phyloP scores from a whole-genome alignment of 208 protist species.

The Hexamita inflata region DNA sequence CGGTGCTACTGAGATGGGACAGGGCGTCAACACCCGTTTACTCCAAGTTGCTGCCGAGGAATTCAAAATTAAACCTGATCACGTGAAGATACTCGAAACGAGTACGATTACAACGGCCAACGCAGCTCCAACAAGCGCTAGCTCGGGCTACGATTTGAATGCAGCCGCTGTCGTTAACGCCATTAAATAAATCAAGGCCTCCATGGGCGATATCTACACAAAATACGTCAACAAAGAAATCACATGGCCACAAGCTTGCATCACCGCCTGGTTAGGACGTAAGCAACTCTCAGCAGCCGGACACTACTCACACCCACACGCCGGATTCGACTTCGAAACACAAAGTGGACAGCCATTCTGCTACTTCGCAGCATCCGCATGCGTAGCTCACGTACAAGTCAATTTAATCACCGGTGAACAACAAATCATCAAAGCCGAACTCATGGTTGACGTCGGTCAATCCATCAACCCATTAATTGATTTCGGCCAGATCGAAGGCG shows the following conservation, averaged over 20 bases:
- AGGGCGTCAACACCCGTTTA: conserved; percentile 32
- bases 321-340: conserved; percentile 19
- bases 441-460: conserved; percentile 47
- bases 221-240: too few species aligned
- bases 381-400: conserved; percentile 48
- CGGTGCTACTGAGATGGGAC: conserved; percentile 53
- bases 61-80: not conserved
- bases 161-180: too few species aligned
- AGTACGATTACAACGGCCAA: conserved; percentile 15
- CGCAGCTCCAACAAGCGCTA: conserved; percentile 27
- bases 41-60: conserved; percentile 27
- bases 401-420: conserved; percentile 46
- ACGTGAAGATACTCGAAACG: conserved; percentile 24
- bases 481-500: conserved; percentile 49
- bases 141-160: too few species aligned
- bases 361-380: conserved; percentile 55
- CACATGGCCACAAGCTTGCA: too few species aligned
- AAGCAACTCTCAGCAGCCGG: too few species aligned
- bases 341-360: conserved; percentile 41
- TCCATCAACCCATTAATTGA: conserved; percentile 51
- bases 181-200: too few species aligned
- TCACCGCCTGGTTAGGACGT: too few species aligned
- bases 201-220: too few species aligned
- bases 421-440: conserved; percentile 37
- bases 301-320: too few species aligned